Conservation (phyloP, 2,329 filamentous ascomycete genomes). For the Fusarium palustre region DNA sequence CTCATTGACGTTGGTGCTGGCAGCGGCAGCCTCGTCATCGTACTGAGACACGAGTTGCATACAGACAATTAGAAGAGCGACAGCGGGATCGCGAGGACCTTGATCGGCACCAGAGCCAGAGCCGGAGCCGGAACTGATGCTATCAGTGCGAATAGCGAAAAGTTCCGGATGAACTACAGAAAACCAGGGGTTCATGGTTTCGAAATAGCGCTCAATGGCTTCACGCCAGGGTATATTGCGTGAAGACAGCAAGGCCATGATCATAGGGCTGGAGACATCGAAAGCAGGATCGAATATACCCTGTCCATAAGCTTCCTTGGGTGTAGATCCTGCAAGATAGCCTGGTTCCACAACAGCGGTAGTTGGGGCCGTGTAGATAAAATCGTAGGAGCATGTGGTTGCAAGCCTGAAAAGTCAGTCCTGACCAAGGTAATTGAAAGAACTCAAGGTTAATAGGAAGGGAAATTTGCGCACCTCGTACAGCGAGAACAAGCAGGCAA, state of each 20-base stretch:
- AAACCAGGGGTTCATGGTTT: conserved; percentile 57
- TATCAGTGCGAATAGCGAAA: conserved; percentile 50
- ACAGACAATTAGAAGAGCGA: conserved; percentile 56
- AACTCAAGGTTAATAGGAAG: background rate
- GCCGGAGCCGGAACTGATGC: background rate
- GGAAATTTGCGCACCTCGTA: conserved; percentile 46
- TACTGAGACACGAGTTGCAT: conserved; percentile 58
- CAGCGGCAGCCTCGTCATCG: conserved; percentile 52
- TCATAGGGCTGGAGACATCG: conserved; percentile 53
- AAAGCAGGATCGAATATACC: conserved; percentile 49
- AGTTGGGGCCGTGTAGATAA: conserved; percentile 53
- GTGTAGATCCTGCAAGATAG: conserved; percentile 43
- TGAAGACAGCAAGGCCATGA: conserved; percentile 54
- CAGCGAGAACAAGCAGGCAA: conserved; percentile 53
- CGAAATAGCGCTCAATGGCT: conserved; percentile 54
- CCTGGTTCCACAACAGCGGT: conserved; percentile 50
- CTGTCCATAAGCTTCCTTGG: conserved; percentile 42
- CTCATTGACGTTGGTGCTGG: conserved; percentile 44
- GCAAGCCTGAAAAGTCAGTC: conserved; percentile 38
- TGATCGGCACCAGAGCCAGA: conserved; percentile 24
- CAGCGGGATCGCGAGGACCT: conserved; percentile 43
- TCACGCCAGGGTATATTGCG: conserved; percentile 54
- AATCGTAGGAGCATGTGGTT: conserved; percentile 53
- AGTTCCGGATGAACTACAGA: conserved; percentile 56
- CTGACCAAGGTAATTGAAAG: background rate